phyloP scores from a whole-genome alignment of 1,284 basidiomycete genomes.

The Papiliotrema flavescens region DNA sequence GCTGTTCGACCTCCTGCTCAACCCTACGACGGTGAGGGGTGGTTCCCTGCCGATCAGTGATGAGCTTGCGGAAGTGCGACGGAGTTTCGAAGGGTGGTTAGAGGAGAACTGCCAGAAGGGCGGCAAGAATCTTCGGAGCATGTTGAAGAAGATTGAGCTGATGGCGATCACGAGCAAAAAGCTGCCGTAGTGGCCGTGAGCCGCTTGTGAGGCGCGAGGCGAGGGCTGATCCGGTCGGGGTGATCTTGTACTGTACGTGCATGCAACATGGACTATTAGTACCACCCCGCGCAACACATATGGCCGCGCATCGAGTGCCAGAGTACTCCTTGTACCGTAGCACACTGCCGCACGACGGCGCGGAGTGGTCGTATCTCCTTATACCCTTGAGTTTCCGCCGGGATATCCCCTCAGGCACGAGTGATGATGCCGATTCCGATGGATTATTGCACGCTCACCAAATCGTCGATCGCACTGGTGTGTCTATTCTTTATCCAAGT shows the following conservation, averaged over 20 bases:
- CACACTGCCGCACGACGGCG: no score
- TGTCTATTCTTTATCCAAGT: background rate
- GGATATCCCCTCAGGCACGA: background rate
- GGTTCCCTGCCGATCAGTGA: slow-evolving; percentile 66
- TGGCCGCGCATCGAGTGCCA: no score
- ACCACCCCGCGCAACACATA: no score
- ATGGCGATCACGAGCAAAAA: slow-evolving; percentile 22
- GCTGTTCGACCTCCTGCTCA: slow-evolving; percentile 83
- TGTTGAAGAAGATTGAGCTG: slow-evolving; percentile 55
- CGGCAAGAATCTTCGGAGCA: slow-evolving; percentile 77
- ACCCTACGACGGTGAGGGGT: slow-evolving; percentile 57
- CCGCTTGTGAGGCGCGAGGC: no score
- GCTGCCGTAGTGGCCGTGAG: no score
- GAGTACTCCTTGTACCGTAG: no score
- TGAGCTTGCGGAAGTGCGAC: slow-evolving; percentile 62
- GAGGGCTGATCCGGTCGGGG: no score
- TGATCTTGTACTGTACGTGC: no score
- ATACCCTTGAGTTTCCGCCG: no score
- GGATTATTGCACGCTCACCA: no score
- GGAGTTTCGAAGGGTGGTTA: slow-evolving; percentile 84
- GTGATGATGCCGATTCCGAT: background rate
- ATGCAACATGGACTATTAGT: no score
- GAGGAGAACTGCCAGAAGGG: slow-evolving; percentile 70
- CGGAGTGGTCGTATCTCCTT: no score
- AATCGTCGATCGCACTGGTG: background rate